phyloP scores from a whole-genome alignment of 306 rosid genomes.

The cucumber (Cucumis sativus) region Cucumber_9930_V3 NC_026660.2:19936501-19937000 shows the following conservation, averaged over 20 bases:
- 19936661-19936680: neutral
- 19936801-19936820: neutral
- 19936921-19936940: neutral
- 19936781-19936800: neutral
- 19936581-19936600: neutral
- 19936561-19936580: neutral
- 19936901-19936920: neutral
- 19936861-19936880: too few relatives aligned
- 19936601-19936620: neutral
- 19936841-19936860: too few relatives aligned
- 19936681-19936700: neutral
- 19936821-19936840: neutral
- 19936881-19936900: neutral
- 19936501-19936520: neutral
- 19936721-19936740: too few relatives aligned
- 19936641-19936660: neutral
- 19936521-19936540: neutral
- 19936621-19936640: neutral
- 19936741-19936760: too few relatives aligned
- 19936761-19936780: too few relatives aligned
- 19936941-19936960: neutral
- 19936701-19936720: too few relatives aligned
- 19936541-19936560: neutral
- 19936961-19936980: neutral
- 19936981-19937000: neutral